Base-by-base conservation (phyloP, 176 grass and related monocot genomes). In the Bromus sterilis region DNA sequence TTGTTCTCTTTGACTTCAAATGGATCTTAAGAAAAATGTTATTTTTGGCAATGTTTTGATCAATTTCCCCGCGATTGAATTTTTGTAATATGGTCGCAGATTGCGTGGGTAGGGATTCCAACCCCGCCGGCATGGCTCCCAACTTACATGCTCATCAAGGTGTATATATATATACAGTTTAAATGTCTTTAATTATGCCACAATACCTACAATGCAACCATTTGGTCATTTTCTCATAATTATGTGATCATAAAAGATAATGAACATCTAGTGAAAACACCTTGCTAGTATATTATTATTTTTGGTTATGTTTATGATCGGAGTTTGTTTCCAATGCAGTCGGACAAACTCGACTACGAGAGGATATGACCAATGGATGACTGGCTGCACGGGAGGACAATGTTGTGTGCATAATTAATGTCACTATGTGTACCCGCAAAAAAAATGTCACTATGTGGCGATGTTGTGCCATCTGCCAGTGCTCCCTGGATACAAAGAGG, bases 61-160 rank as follows among this genome's bases (percentile, higher is more conserved):
- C 2, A 25, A 20, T 20, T 24, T 71, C 10, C 20, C 23, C 13
- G 1, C 10, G 10, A 25, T 0, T n/a, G 21, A 69, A 24, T 7
- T n/a, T n/a, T n/a, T n/a, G n/a, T n/a, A n/a, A n/a, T 28, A 32
- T 70, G 69, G 41, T 67, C 16, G 32, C 62, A 97, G 94, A 90
- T 97, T n/a, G 94, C 92, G 7, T 94, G 94, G 94, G 94, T 97
- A 6, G 94, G 92, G 24, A 94, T 97, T 41, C 94, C 94, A 26
- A 94, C 94, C 20, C 89, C 94, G 32, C 94, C 94, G 16, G 92
- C 94, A 51, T 97, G 94, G 94, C 48, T 97, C n/a, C 94, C 94
- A 7, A 94, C 94, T 28, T 84, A 94, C 82, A 97, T 97, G 94
- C 92, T 94, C 79, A 92, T 97, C 79, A 97, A 97, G 94, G 94